Conservation (phyloP, 2,329 filamentous ascomycete species). For the Aspergillus flavus region DNA sequence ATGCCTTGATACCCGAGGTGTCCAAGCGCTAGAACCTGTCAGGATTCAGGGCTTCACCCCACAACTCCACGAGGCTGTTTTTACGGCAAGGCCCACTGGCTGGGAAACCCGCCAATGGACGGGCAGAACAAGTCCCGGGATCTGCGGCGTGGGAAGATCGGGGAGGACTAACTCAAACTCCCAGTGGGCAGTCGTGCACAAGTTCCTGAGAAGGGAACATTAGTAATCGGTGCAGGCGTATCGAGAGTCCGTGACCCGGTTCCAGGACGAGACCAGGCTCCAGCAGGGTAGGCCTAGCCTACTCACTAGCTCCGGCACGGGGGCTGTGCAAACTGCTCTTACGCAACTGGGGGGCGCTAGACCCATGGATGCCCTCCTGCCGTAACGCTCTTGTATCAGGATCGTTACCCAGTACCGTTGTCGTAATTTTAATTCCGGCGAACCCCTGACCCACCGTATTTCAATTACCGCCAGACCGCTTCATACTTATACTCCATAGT, state of each 20-base stretch:
- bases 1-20: background rate
- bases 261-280: background rate
- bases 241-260: background rate
- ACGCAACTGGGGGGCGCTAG: slow-evolving; percentile 23
- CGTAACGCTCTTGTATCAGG: background rate
- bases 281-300: slow-evolving; percentile 20
- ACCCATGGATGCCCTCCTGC: slow-evolving; percentile 9
- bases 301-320: slow-evolving; percentile 27
- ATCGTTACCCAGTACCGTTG: background rate
- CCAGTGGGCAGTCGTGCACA: slow-evolving; percentile 11
- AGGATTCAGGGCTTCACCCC: slow-evolving; percentile 25
- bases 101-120: slow-evolving; percentile 11
- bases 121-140: slow-evolving; percentile 11
- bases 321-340: slow-evolving; percentile 32
- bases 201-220: slow-evolving; percentile 17
- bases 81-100: slow-evolving; percentile 20
- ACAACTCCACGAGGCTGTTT: slow-evolving; percentile 29
- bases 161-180: slow-evolving; percentile 16
- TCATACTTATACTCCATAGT: slow-evolving; percentile 1
- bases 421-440: background rate
- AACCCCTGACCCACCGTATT: slow-evolving; percentile 2
- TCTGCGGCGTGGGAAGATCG: slow-evolving; percentile 23
- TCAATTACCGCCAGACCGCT: background rate
- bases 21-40: slow-evolving; percentile 18
- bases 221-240: slow-evolving; percentile 12